Evolutionary conservation across 106 monocot species (phyloP).

Genomic region (Platanthera guangdongensis): DNA sequence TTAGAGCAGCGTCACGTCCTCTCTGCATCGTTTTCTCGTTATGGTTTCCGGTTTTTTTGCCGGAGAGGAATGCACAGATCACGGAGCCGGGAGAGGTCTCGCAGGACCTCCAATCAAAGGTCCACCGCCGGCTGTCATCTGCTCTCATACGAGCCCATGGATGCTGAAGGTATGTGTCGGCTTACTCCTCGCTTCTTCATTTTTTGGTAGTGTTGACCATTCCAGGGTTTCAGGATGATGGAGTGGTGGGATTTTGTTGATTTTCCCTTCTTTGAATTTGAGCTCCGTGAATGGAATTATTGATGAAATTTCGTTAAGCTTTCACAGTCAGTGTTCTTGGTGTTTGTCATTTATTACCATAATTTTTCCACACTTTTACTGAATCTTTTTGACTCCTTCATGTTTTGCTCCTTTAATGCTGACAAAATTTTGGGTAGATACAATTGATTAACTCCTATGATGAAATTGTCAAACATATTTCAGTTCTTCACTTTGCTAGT

Average conservation of each 20-base stretch:
- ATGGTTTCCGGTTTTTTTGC: not conserved
- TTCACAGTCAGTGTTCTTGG: not conserved
- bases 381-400: not conserved
- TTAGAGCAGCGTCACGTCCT: not conserved
- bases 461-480: not conserved
- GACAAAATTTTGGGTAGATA: not conserved
- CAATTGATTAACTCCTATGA: not conserved
- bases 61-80: constrained; percentile 8
- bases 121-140: not conserved
- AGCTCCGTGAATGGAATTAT: not conserved
- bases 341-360: not conserved
- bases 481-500: not conserved
- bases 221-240: not conserved
- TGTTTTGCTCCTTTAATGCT: not conserved
- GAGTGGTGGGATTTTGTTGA: not conserved
- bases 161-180: constrained; percentile 3
- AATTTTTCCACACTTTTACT: not conserved
- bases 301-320: not conserved
- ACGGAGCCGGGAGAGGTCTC: not conserved
- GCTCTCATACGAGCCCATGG: not conserved
- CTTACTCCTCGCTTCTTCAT: not conserved
- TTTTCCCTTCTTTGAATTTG: not conserved
- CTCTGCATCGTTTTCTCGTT: not conserved
- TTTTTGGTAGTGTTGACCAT: not conserved
- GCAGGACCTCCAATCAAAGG: not conserved